Conservation (phyloP, 768 basidiomycete species). For the Lentinula boryana region DNA sequence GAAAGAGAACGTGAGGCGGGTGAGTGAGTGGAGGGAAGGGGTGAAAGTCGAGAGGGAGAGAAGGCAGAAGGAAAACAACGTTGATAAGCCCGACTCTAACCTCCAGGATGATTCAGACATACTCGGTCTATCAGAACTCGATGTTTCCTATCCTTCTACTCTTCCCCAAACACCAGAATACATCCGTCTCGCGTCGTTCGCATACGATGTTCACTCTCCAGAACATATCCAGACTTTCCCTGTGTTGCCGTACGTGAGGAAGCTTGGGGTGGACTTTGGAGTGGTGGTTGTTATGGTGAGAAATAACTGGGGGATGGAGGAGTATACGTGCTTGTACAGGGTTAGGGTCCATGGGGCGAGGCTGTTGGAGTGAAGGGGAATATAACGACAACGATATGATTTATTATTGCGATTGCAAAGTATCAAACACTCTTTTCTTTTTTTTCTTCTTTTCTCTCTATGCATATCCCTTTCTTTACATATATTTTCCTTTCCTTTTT, state of each 20-base stretch:
- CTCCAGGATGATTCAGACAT: conserved; percentile 11
- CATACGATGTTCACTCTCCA: conserved; percentile 53
- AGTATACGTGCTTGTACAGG: conserved; percentile 87
- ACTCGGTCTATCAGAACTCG: background rate
- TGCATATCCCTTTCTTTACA: no score
- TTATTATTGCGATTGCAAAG: no score
- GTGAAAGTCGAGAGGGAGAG: conserved; percentile 15
- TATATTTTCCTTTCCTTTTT: no score
- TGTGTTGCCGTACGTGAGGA: conserved; percentile 58
- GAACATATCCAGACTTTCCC: conserved; percentile 76
- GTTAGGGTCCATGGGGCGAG: conserved; percentile 71
- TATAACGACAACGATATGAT: background rate
- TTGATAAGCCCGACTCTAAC: conserved; percentile 19
- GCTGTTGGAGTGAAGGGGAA: conserved; percentile 14
- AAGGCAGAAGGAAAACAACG: conserved; percentile 25
- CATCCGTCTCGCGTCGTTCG: conserved; percentile 63
- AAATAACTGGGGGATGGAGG: conserved; percentile 82
- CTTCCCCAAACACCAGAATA: conserved; percentile 20
- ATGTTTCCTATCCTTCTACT: background rate
- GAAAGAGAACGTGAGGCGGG: conserved; percentile 51
- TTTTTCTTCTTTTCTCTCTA: no score
- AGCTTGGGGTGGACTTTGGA: conserved; percentile 77
- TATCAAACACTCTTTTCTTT: no score
- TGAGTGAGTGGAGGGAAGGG: conserved; percentile 47
- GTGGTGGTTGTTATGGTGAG: conserved; percentile 74